Conservation (phyloP, 306 rosid species). For the Ormosia semicastrata region DNA sequence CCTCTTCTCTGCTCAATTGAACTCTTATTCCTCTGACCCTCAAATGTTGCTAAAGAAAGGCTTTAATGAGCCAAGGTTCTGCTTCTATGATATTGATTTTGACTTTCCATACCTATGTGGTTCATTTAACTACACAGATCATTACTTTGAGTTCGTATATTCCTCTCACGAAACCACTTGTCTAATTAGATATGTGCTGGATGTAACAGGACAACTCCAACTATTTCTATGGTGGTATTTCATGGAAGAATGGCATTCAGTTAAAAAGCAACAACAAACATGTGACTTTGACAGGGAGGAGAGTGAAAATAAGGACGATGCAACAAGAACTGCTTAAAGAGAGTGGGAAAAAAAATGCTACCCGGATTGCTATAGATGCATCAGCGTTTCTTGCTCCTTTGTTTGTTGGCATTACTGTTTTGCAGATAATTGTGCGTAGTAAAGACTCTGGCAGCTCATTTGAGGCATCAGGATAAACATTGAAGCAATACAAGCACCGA, state of each 20-base stretch:
- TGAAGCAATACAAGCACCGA: constrained; percentile 31
- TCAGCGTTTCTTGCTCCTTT: not conserved
- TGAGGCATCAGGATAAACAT: constrained; percentile 15
- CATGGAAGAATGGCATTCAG: not conserved
- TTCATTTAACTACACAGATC: not conserved
- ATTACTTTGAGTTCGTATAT: not conserved
- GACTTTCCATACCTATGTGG: not conserved
- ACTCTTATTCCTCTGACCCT: not conserved
- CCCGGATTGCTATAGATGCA: not conserved
- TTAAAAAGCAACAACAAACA: not conserved
- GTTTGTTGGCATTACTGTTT: not conserved
- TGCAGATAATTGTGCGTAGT: not conserved
- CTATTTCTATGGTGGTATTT: constrained; percentile 15
- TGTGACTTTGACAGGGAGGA: too few species aligned
- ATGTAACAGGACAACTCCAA: constrained; percentile 28
- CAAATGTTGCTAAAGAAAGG: not conserved
- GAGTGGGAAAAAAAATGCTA: not conserved
- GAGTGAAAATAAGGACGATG: too few species aligned
- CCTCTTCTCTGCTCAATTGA: not conserved
- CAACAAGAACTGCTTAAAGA: too few species aligned
- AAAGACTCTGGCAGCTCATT: not conserved
- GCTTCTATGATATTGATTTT: not conserved
- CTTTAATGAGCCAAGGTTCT: not conserved
- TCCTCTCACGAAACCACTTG: not conserved
- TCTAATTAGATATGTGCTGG: constrained; percentile 7